Conservation (phyloP, 1,284 basidiomycete genomes). For the Albatrellus sp. region DNA sequence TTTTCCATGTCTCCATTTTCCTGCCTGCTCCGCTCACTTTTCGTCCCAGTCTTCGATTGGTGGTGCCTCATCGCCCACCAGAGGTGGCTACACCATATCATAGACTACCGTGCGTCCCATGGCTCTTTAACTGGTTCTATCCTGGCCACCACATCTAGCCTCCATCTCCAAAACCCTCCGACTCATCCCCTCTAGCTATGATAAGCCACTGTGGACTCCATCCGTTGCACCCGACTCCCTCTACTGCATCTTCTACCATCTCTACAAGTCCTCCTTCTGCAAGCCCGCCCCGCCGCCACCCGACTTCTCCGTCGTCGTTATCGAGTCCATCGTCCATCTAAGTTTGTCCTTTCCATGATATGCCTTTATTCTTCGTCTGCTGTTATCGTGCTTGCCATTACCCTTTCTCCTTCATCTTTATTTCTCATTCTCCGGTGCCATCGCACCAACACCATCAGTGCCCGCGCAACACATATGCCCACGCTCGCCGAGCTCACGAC, state of each 20-base stretch:
- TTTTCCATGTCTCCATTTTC: constrained; percentile 24
- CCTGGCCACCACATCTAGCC: constrained; percentile 23
- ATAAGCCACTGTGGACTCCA: constrained; percentile 19
- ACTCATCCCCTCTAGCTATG: constrained; percentile 61
- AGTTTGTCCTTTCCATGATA: constrained; percentile 1
- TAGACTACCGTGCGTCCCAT: constrained; percentile 31
- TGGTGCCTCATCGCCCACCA: constrained; percentile 42
- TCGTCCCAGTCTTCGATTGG: constrained; percentile 32
- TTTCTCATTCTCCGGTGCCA: background rate
- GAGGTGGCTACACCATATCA: constrained; percentile 31
- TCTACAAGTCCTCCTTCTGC: constrained; percentile 86
- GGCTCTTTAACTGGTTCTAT: background rate
- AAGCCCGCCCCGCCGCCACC: constrained; percentile 72
- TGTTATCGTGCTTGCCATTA: background rate
- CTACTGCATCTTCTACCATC: constrained; percentile 80
- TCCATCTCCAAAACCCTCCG: constrained; percentile 64
- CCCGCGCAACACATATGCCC: constrained; percentile 62
- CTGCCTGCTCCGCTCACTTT: constrained; percentile 18
- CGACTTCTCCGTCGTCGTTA: constrained; percentile 80
- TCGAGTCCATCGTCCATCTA: constrained; percentile 47
- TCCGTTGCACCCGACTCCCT: constrained; percentile 25
- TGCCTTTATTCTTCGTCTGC: background rate
- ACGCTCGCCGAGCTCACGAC: constrained; percentile 53
- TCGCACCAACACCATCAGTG: constrained; percentile 27
- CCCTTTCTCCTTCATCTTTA: background rate